Base-by-base conservation (phyloP, 139 green algal species). In the Chlamydomonas sp. region DNA sequence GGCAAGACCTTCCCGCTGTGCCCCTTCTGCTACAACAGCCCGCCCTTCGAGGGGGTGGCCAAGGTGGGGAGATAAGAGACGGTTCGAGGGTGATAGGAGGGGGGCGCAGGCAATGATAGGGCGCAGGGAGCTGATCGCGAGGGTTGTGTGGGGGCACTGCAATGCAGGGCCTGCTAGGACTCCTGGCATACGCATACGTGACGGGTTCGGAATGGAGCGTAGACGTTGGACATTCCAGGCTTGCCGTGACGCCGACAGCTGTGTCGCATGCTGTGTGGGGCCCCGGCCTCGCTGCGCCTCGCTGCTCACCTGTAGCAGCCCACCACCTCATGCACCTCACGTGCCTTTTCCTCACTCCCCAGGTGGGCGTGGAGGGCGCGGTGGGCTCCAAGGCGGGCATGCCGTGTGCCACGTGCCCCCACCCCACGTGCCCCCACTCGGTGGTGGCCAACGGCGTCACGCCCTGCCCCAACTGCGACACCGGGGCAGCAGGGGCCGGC, bases 1-100 rank as follows among this genome's bases (percentile, higher is more conserved):
- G 96, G 93, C 84, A 97, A 97, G 86, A 97, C 90, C 3, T 97
- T 94, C 86, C 94, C 95, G 6, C 87, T 99, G 5, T 99, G 97
- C 89, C 97, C 97, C 62, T 96, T 94, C 78, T 99, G 97, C 91
- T 99, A 97, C 93, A 98, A 95, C 89, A 86, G 96, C 85, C 97
- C 97, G 31, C 97, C 97, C 17, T 98, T 97, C 82, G 94, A 97
- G 89, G 93, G 92, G 61, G 92, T 89, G 18, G 20, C 80, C 16
- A 92, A 92, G 86, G 89, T 92, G 16, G 71, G 78, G 60, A 75
- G 15, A 75, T 75, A 16, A 75, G 68, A 75, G 16, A 75, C 15
- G 15, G 17, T 75, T 17, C 17, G 17, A 75, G 15, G 68, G 68
- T 17, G 15, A 16, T 75, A 17, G 68, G 68, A 75, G 15, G 17